Conservation (phyloP, 768 basidiomycete species). For the Trametes cubensis region DNA sequence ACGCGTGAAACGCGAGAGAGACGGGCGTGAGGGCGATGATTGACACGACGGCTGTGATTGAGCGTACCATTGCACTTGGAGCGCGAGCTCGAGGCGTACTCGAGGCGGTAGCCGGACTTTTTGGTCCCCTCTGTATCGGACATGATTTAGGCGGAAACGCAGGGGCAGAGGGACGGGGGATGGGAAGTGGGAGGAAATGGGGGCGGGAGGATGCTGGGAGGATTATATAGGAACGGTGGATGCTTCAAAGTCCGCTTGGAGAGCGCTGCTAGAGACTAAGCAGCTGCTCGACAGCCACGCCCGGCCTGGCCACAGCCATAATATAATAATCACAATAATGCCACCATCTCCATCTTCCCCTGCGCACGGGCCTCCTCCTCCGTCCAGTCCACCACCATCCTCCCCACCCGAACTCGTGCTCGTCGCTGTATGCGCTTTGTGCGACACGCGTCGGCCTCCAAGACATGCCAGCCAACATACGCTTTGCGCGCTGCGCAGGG, state of each 20-base stretch:
- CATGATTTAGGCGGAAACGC: conserved; percentile 30
- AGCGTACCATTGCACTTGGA: conserved; percentile 78
- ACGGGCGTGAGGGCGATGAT: conserved; percentile 24
- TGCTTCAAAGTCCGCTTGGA: conserved; percentile 41
- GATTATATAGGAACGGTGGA: conserved; percentile 33
- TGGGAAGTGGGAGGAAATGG: conserved; percentile 29
- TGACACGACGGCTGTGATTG: conserved; percentile 25
- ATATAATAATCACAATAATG: not conserved
- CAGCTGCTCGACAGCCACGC: conserved; percentile 19
- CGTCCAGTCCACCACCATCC: not conserved
- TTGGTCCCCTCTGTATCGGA: conserved; percentile 44
- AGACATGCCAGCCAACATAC: no score
- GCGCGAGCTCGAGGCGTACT: conserved; percentile 68
- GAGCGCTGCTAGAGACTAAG: conserved; percentile 27
- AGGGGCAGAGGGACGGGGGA: conserved; percentile 19
- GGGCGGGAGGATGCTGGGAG: conserved; percentile 21
- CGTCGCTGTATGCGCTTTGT: not conserved
- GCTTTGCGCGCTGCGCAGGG: not conserved
- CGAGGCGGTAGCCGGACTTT: conserved; percentile 73
- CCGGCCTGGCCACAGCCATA: conserved; percentile 22
- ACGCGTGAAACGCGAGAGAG: conserved; percentile 35
- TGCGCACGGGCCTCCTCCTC: conserved; percentile 26
- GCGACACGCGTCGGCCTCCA: no score
- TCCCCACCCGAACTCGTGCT: not conserved
- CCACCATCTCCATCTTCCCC: not conserved